A percentile compares a stretch with the other conserved stretches of the same genome.
Evolutionary conservation across 805 yeast genomes (phyloP).

Genomic region (Cephaloascus albidus): DNA sequence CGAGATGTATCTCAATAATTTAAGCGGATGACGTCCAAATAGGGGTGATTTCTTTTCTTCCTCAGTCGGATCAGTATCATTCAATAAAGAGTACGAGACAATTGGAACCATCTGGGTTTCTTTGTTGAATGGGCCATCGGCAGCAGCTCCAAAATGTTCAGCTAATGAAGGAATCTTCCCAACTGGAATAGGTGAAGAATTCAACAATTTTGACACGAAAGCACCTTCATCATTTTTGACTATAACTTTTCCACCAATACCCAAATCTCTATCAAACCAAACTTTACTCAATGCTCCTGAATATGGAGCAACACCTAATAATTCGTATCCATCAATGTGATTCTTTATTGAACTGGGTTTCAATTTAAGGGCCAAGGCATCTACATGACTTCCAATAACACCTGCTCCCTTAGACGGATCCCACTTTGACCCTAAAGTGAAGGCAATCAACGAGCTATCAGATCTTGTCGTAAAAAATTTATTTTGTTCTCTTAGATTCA

Average conservation of each 20-base stretch:
- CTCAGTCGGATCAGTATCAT: conserved; percentile 10
- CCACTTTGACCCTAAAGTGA: conserved; percentile 28
- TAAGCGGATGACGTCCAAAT: conserved; percentile 19
- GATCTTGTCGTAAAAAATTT: conserved; percentile 19
- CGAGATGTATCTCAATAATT: conserved; percentile 22
- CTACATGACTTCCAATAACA: conserved; percentile 23
- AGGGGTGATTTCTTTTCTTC: conserved; percentile 18
- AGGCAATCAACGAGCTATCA: conserved; percentile 25
- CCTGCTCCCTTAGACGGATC: conserved; percentile 16
- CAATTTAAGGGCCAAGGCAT: conserved; percentile 25
- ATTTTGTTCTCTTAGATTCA: conserved; percentile 6
- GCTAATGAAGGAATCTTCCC: conserved; percentile 31
- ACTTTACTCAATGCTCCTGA: conserved; percentile 22
- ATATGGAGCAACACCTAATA: conserved; percentile 30
- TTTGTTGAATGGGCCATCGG: conserved; percentile 17
- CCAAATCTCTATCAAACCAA: conserved; percentile 34
- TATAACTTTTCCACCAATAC: conserved; percentile 27
- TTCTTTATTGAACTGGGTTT: conserved; percentile 17
- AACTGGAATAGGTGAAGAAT: conserved; percentile 24
- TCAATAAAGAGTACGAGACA: conserved; percentile 14
- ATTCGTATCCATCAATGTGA: conserved; percentile 20
- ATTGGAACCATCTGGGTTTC: conserved; percentile 32
- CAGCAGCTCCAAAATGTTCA: conserved; percentile 22
- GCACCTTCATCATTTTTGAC: conserved; percentile 10
- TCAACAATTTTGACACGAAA: conserved; percentile 15